A percentile compares a stretch with the other conserved stretches of the same genome.
These are phyloP conservation scores for Ceratocystis destructans DNA, from an alignment of 2,329 filamentous ascomycete genomes.

Conservation along the genomic window DNA sequence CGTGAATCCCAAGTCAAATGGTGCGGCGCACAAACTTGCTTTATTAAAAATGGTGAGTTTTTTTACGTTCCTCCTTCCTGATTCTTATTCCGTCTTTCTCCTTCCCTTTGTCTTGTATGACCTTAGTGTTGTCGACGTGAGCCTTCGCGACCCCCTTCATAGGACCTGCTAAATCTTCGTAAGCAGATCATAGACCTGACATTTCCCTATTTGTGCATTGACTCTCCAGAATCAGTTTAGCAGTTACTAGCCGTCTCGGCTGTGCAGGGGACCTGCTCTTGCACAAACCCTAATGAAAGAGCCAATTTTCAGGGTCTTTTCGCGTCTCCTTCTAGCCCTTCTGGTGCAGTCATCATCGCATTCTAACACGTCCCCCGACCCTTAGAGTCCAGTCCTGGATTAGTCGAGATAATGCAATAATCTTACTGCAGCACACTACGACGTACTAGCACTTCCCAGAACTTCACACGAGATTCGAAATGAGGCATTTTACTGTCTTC, in stretches of 20 bases:
- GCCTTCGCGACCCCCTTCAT: not conserved
- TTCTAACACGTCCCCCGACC: no score
- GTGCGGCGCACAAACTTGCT: not conserved
- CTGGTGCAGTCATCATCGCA: no score
- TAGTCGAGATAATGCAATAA: no score
- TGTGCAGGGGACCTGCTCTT: not conserved
- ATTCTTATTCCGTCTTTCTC: not conserved
- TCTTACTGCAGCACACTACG: no score
- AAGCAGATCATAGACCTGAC: not conserved
- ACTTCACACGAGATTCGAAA: no score
- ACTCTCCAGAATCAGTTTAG: not conserved
- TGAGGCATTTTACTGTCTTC: no score
- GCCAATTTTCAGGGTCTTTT: no score
- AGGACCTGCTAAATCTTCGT: not conserved
- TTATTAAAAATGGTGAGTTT: not conserved
- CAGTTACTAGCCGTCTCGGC: not conserved
- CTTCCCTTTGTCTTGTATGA: not conserved
- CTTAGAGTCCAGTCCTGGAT: no score
- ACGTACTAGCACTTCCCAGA: no score
- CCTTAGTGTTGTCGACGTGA: no score
- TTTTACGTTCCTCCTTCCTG: not conserved
- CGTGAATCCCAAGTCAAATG: not conserved
- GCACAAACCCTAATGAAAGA: not conserved
- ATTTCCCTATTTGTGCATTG: constrained; percentile 4
- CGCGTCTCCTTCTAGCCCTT: no score